A percentile compares a stretch with the other conserved stretches of the same genome.
Evolutionary conservation across 768 basidiomycete species (phyloP).

Genomic region (Boletus rufocinnamomeus): DNA sequence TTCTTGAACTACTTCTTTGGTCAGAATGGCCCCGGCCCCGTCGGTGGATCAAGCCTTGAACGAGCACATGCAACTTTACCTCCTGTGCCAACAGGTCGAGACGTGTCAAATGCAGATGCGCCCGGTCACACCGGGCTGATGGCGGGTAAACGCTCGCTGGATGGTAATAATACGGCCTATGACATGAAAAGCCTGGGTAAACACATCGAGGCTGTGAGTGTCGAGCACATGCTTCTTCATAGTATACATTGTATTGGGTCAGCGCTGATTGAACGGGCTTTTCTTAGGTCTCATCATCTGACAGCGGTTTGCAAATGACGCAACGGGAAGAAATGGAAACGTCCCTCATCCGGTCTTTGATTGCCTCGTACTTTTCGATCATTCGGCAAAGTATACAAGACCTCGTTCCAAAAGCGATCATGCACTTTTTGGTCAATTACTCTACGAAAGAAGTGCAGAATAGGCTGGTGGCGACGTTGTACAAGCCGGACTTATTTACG

Average conservation of each 20-base stretch:
- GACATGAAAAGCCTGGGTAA: constrained; percentile 99
- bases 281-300: constrained; percentile 55
- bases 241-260: constrained; percentile 10
- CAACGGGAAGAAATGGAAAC: constrained; percentile 97
- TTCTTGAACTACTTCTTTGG: constrained; percentile 99
- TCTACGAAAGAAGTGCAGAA: constrained; percentile 98
- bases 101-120: constrained; percentile 57
- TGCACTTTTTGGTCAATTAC: constrained; percentile 96
- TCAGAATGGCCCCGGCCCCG: constrained; percentile 79
- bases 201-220: constrained; percentile 94
- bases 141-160: constrained; percentile 65
- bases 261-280: constrained; percentile 8
- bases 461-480: constrained; percentile 88
- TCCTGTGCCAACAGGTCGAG: constrained; percentile 59
- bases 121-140: constrained; percentile 59
- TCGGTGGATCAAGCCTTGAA: constrained; percentile 56
- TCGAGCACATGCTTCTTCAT: background rate
- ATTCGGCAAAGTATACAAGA: constrained; percentile 97
- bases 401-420: constrained; percentile 95
- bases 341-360: constrained; percentile 89
- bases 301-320: constrained; percentile 64
- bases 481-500: constrained; percentile 91
- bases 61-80: constrained; percentile 28
- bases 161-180: constrained; percentile 82
- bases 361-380: constrained; percentile 94